Percentiles rank a stretch among this genome's conserved stretches.
phyloP scores from a whole-genome alignment of 371 early-diverging fungal genomes.

The Lichtheimia corymbifera region DNA sequence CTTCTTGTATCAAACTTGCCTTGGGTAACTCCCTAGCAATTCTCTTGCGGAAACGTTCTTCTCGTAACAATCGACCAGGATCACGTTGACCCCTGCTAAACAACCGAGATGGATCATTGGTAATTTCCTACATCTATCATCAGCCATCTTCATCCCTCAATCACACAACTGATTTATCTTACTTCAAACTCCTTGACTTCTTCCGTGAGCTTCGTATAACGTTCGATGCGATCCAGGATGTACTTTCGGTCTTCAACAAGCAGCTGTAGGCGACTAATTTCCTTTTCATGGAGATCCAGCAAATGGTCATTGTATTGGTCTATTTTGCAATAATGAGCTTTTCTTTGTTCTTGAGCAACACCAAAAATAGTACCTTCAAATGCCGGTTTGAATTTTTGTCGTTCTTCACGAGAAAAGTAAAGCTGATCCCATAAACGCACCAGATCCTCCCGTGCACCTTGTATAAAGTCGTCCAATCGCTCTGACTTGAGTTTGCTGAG shows the following conservation, averaged over 20 bases:
- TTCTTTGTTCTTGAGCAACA: not conserved
- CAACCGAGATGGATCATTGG: constrained; percentile 45
- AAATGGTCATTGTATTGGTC: constrained; percentile 21
- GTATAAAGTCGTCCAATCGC: constrained; percentile 41
- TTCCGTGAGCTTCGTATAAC: constrained; percentile 38
- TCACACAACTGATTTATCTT: not conserved
- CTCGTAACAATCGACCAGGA: constrained; percentile 47
- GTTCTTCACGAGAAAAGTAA: constrained; percentile 35
- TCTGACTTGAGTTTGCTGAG: constrained; percentile 35
- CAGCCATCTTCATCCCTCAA: not conserved
- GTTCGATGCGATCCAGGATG: constrained; percentile 41
- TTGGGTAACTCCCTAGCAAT: constrained; percentile 45
- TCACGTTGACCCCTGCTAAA: constrained; percentile 49
- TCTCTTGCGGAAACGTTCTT: constrained; percentile 49
- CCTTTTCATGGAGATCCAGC: constrained; percentile 37
- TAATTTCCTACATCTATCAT: constrained; percentile 18
- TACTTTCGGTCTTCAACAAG: constrained; percentile 39
- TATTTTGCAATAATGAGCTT: not conserved
- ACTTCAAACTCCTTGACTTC: constrained; percentile 49
- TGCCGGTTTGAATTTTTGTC: constrained; percentile 30
- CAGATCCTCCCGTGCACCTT: constrained; percentile 36
- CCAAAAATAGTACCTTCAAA: constrained; percentile 17
- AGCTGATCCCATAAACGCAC: constrained; percentile 38
- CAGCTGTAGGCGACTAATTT: constrained; percentile 33
- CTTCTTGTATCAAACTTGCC: constrained; percentile 9